Evolutionary conservation across 257 asterid genomes (phyloP).

Genomic region (Solanum virginianum): DNA sequence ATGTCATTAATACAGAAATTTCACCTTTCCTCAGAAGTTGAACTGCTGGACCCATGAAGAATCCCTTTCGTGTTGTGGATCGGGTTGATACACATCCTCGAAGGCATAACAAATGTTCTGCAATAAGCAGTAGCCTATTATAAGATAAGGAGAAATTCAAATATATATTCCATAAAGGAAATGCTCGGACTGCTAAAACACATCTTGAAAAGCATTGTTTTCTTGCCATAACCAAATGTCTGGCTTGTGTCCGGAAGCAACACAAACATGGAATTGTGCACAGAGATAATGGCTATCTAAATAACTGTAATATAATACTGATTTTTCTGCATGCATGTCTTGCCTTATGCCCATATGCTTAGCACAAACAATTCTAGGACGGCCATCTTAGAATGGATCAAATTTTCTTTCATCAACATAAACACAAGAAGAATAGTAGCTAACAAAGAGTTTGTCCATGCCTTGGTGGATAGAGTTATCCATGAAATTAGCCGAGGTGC

Average conservation of each 20-base stretch:
- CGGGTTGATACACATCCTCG: constrained; percentile 91
- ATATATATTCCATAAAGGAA: not conserved
- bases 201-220: not conserved
- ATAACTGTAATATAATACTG: not conserved
- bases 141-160: not conserved
- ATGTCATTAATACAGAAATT: not conserved
- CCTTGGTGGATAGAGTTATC: not conserved
- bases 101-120: constrained; percentile 97
- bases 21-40: constrained; percentile 38
- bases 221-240: not conserved
- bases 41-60: constrained; percentile 44
- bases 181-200: not conserved
- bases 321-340: not conserved
- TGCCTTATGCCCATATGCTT: not conserved
- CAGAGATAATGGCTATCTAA: not conserved
- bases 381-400: not conserved
- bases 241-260: not conserved
- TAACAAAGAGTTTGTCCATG: not conserved
- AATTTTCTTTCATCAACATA: not conserved
- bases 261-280: not conserved
- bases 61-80: constrained; percentile 81
- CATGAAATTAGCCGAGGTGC: not conserved
- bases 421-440: not conserved
- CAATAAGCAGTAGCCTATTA: constrained; percentile 10
- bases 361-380: not conserved